A percentile compares a stretch with the other conserved stretches of the same genome.
phyloP scores from a whole-genome alignment of 2,329 filamentous ascomycete genomes.

The Hymenoscyphus linearis region DNA sequence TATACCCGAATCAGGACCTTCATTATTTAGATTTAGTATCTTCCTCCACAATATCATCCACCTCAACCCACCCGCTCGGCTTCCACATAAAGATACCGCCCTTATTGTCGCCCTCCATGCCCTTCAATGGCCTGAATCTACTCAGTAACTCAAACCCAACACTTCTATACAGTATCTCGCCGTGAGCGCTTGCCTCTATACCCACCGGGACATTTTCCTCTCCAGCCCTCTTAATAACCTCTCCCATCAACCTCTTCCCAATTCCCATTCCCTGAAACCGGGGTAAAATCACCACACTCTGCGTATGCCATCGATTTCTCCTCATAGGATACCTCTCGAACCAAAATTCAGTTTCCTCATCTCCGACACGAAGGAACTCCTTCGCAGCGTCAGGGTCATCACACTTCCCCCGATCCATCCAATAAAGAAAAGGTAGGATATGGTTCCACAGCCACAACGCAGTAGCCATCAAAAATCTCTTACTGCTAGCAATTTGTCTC shows the following conservation, averaged over 20 bases:
- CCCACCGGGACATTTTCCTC: constrained; percentile 22
- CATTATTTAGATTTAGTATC: not conserved
- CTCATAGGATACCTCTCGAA: constrained; percentile 19
- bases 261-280: constrained; percentile 23
- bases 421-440: constrained; percentile 6
- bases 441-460: constrained; percentile 1
- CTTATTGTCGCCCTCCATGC: not conserved
- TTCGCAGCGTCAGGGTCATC: constrained; percentile 5
- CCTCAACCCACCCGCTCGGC: constrained; percentile 1
- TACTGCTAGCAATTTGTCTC: constrained; percentile 9
- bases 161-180: constrained; percentile 24
- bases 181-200: constrained; percentile 21
- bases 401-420: constrained; percentile 9
- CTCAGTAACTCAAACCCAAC: constrained; percentile 23
- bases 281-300: constrained; percentile 20
- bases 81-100: constrained; percentile 5
- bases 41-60: not conserved
- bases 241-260: constrained; percentile 26
- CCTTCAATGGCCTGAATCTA: constrained; percentile 9
- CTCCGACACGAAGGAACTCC: constrained; percentile 8
- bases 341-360: constrained; percentile 11
- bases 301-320: constrained; percentile 24
- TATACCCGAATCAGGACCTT: not conserved
- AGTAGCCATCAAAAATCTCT: constrained; percentile 7
- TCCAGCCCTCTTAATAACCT: constrained; percentile 22